Evolutionary conservation across 1,284 basidiomycete genomes (phyloP), one percentile per base, ranked within the genome.

Genomic region (Apiotrichum mycotoxinovorans): DNA sequence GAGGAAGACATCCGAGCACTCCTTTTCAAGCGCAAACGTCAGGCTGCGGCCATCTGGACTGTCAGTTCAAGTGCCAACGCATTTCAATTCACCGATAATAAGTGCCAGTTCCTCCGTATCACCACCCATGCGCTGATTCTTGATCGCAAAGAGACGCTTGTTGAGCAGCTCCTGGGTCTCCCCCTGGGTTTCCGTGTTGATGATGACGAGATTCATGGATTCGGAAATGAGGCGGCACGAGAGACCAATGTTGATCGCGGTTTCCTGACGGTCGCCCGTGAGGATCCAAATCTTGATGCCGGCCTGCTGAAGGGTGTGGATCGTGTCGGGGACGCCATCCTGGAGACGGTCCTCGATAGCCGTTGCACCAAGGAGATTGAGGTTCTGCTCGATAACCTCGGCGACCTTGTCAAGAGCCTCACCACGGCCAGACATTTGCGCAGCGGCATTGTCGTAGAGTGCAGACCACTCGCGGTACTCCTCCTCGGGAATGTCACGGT

Each of bases 211-310:
- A 73, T 96, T 98, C 96, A 98, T 99, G 17, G 91, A 93, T 78
- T 98, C 96, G 2, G 92, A 93, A 60, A 98, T 98, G 63, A 98
- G 78, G 60, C 92, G 85, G 79, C 95, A 98, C 2, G 91, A 94
- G 82, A 98, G 86, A 50, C 96, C 96, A 63, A 99, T 98, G 70
- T 98, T 98, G 79, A 98, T 98, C 15, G 96, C 96, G 2, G 96
- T 99, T 78, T 99, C 96, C 79, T 98, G 95, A 61, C 95, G 82
- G 77, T 99, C 96, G 2, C 96, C 96, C 1, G 96, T 98, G 49
- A 98, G 79, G 12, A 99, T 93, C 96, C 96, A 99, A 37, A 98
- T 87, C 83, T 98, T 98, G 79, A 99, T 98, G 0, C 96, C 96
- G 27, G 95, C 95, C 82, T 89, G 91, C 71, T 98, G 96, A 41